Percentiles rank a stretch among this genome's conserved stretches.
These are phyloP conservation scores for Xerocomus minutiporus DNA, from an alignment of 1,284 basidiomycete species.

Conservation along the genomic window DNA sequence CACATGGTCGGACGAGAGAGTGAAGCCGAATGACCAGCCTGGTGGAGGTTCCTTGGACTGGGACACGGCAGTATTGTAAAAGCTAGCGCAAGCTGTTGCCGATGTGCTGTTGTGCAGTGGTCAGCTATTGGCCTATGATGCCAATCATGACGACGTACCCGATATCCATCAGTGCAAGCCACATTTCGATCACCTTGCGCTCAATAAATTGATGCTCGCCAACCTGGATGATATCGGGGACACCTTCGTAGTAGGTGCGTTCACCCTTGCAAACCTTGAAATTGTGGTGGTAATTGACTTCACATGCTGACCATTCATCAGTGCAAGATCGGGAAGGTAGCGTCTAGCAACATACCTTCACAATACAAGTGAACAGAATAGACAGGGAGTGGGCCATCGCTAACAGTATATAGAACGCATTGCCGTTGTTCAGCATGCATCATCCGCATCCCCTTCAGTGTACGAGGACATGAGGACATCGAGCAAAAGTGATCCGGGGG, in stretches of 20 bases:
- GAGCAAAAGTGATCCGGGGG: background rate
- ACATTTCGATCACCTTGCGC: background rate
- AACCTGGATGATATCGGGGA: background rate
- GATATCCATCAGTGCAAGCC: background rate
- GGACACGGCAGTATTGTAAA: background rate
- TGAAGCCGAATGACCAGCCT: background rate
- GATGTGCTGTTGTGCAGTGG: background rate
- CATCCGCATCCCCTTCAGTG: background rate
- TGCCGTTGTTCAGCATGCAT: background rate
- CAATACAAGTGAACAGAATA: background rate
- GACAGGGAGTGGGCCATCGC: background rate
- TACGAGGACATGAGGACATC: background rate
- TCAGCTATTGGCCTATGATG: background rate
- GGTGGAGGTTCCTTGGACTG: background rate
- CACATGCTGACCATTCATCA: background rate
- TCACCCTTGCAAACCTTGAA: background rate
- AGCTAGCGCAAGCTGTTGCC: background rate
- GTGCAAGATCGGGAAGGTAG: background rate
- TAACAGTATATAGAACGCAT: background rate
- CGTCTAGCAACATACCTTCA: background rate
- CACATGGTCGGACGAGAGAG: background rate
- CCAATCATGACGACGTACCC: background rate
- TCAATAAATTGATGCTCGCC: background rate
- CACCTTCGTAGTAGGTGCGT: background rate
- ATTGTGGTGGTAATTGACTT: background rate